These are phyloP conservation scores for Boletus pseudo-olivaceus DNA, from an alignment of 768 basidiomycete genomes.

Conservation along the genomic window DNA sequence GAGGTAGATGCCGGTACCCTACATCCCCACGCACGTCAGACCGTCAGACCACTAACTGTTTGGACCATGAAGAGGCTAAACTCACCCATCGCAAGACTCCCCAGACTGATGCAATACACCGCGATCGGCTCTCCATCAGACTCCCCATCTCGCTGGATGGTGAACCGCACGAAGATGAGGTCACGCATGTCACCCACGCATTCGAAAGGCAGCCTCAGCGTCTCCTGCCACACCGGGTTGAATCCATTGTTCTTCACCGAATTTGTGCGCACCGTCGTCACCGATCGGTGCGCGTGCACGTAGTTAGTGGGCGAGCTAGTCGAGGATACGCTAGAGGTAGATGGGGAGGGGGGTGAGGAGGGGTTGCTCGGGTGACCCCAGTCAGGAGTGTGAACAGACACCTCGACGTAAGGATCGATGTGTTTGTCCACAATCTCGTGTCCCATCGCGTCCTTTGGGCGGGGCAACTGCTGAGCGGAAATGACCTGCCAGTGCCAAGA, in stretches of 20 bases:
- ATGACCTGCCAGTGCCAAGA: slow-evolving; percentile 46
- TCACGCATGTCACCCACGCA: slow-evolving; percentile 76
- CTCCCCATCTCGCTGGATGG: slow-evolving; percentile 62
- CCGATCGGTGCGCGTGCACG: slow-evolving; percentile 37
- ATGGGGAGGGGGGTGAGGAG: slow-evolving; percentile 6
- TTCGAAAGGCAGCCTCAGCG: slow-evolving; percentile 66
- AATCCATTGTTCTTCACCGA: slow-evolving; percentile 85
- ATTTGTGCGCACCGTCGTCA: slow-evolving; percentile 55
- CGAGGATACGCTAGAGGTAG: slow-evolving; percentile 6
- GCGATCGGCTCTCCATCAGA: slow-evolving; percentile 66
- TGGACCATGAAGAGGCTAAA: slow-evolving; percentile 7
- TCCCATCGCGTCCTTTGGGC: slow-evolving; percentile 58
- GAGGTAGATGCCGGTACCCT: slow-evolving; percentile 89
- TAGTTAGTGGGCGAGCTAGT: background rate
- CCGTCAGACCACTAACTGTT: background rate
- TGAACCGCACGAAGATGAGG: slow-evolving; percentile 79
- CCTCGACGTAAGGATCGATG: slow-evolving; percentile 77
- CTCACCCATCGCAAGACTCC: slow-evolving; percentile 69
- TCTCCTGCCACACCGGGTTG: slow-evolving; percentile 84
- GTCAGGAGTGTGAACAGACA: slow-evolving; percentile 73
- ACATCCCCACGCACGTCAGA: background rate
- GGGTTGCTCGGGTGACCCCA: slow-evolving; percentile 43
- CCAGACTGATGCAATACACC: slow-evolving; percentile 69
- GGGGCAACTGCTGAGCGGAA: slow-evolving; percentile 88
- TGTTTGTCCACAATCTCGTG: slow-evolving; percentile 59